A percentile compares a stretch with the other conserved stretches of the same genome.
Conservation (phyloP, 495 filamentous ascomycete genomes). For the Neurospora sp. region DNA sequence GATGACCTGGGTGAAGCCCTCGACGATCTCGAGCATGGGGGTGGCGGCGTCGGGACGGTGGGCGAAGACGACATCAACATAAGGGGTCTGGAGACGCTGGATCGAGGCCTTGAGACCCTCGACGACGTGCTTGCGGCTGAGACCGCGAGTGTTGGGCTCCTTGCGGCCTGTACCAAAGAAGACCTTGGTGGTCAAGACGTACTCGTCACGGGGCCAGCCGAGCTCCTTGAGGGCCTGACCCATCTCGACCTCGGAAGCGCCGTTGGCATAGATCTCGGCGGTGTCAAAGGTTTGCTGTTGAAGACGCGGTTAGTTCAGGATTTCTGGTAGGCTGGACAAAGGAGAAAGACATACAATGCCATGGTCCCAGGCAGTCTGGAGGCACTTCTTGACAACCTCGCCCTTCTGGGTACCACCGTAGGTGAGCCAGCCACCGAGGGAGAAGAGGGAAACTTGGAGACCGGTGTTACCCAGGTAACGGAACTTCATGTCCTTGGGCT, state of each 20-base stretch:
- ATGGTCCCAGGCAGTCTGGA: conserved; percentile 42
- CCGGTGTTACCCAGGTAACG: conserved; percentile 58
- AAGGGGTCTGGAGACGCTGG: conserved; percentile 57
- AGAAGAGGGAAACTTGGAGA: conserved; percentile 58
- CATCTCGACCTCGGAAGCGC: conserved; percentile 66
- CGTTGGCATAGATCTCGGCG: conserved; percentile 52
- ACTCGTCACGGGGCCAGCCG: conserved; percentile 67
- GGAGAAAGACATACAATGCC: conserved; percentile 28
- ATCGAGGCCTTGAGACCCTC: conserved; percentile 48
- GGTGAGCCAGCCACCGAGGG: conserved; percentile 52
- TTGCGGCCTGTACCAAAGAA: conserved; percentile 26
- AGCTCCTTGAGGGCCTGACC: conserved; percentile 57
- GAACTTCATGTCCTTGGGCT: conserved; percentile 55
- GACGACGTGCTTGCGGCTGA: conserved; percentile 66
- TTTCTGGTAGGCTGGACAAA: neutral
- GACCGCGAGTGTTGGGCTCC: conserved; percentile 57
- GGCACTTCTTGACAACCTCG: conserved; percentile 30
- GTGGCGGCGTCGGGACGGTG: conserved; percentile 76
- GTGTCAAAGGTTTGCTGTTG: conserved; percentile 49
- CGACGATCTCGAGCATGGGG: conserved; percentile 79
- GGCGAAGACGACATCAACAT: conserved; percentile 75
- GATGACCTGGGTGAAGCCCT: conserved; percentile 75
- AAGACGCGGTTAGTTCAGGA: neutral
- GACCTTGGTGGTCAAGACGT: conserved; percentile 81
- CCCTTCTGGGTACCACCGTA: conserved; percentile 35